These are phyloP conservation scores for Rhynchosporium graminicola DNA, from an alignment of 2,329 filamentous ascomycete species.

Conservation along the genomic window DNA sequence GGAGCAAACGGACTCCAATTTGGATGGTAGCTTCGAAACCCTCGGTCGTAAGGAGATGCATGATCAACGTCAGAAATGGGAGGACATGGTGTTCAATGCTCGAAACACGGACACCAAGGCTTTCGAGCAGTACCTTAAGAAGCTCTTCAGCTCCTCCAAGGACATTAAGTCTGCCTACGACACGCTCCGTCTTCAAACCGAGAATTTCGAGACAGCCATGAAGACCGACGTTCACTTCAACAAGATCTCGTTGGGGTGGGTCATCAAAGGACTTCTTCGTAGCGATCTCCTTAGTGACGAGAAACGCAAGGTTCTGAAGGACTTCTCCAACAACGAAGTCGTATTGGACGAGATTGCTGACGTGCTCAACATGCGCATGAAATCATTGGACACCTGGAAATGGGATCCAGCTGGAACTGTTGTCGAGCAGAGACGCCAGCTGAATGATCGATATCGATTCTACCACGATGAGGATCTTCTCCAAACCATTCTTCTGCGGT, in stretches of 20 bases:
- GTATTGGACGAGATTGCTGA: constrained; percentile 56
- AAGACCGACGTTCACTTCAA: constrained; percentile 42
- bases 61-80: constrained; percentile 54
- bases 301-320: constrained; percentile 50
- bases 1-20: constrained; percentile 34
- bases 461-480: constrained; percentile 61
- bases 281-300: constrained; percentile 53
- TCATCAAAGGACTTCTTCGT: constrained; percentile 51
- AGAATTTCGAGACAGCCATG: constrained; percentile 39
- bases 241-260: constrained; percentile 44
- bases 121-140: constrained; percentile 51
- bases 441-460: constrained; percentile 60
- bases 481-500: constrained; percentile 55
- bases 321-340: constrained; percentile 50
- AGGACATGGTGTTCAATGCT: constrained; percentile 53
- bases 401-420: constrained; percentile 50
- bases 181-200: constrained; percentile 43
- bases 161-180: constrained; percentile 45
- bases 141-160: constrained; percentile 49
- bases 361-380: constrained; percentile 57
- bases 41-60: constrained; percentile 56
- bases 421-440: constrained; percentile 52
- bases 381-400: constrained; percentile 51
- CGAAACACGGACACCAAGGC: constrained; percentile 46
- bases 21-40: constrained; percentile 43